Evolutionary conservation across 2,329 filamentous ascomycete species (phyloP).

Genomic region (Phaeosphaeria sp.): DNA sequence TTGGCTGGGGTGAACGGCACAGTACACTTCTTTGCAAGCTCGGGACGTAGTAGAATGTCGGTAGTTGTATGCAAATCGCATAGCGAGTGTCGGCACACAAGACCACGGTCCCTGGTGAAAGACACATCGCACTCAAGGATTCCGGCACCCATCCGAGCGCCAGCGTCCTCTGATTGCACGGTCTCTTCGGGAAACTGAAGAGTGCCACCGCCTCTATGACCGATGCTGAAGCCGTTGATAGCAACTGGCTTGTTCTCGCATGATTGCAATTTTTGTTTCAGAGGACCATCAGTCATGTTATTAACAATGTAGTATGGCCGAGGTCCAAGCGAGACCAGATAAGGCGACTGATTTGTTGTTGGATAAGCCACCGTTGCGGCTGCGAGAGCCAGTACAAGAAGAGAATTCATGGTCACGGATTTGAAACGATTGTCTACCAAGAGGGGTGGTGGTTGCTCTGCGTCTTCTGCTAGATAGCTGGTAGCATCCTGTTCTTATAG

Average conservation of each 20-base stretch:
- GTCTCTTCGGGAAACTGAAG: constrained; percentile 71
- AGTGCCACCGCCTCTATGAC: constrained; percentile 65
- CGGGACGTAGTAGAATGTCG: constrained; percentile 67
- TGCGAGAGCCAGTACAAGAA: constrained; percentile 12
- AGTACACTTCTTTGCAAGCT: constrained; percentile 69
- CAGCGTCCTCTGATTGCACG: constrained; percentile 64
- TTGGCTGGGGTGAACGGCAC: constrained; percentile 65
- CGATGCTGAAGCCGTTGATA: constrained; percentile 64
- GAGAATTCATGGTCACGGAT: neutral
- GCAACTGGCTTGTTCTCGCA: constrained; percentile 64
- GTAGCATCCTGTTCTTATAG: neutral
- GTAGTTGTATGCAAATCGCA: constrained; percentile 74
- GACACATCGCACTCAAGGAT: constrained; percentile 72
- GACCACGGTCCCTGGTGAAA: constrained; percentile 68
- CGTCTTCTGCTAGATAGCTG: neutral
- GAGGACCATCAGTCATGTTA: constrained; percentile 65
- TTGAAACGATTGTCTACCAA: neutral
- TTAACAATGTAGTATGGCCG: constrained; percentile 70
- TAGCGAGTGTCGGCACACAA: constrained; percentile 72
- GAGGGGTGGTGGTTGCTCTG: neutral
- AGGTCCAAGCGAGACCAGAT: constrained; percentile 64
- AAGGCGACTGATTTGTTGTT: constrained; percentile 16
- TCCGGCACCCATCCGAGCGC: constrained; percentile 71
- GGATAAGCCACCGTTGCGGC: constrained; percentile 14
- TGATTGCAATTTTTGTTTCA: constrained; percentile 65